phyloP scores from a whole-genome alignment of 345 rosid genomes.

The Rhodamnia argentea region DNA sequence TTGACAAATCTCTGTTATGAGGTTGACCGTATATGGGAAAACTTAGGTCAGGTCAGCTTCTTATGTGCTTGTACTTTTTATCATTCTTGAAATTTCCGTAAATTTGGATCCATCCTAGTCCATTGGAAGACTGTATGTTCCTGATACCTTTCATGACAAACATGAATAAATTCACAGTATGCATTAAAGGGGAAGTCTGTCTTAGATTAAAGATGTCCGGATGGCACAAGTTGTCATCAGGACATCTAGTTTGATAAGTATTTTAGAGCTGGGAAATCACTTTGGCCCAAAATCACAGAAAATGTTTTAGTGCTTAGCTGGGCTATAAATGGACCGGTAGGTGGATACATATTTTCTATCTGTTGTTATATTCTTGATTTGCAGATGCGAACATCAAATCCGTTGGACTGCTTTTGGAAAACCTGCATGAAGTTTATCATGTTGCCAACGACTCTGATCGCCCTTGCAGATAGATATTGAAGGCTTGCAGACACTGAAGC shows the following conservation, averaged over 20 bases:
- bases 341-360: background rate
- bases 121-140: background rate
- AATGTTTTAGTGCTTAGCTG: background rate
- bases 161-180: background rate
- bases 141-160: background rate
- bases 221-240: background rate
- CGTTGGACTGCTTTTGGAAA: background rate
- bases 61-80: background rate
- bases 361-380: background rate
- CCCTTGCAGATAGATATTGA: conserved; percentile 62
- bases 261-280: background rate
- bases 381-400: background rate
- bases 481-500: conserved; percentile 82
- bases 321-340: background rate
- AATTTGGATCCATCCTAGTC: background rate
- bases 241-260: background rate
- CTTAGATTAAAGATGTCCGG: background rate
- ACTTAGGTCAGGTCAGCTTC: background rate
- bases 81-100: background rate
- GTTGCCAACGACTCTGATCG: background rate
- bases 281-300: background rate
- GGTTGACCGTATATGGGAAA: background rate
- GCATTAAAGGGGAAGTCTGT: background rate
- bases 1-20: background rate
- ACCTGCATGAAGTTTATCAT: background rate